Conservation (phyloP, 106 monocot genomes). For the Gastrodia elata region DNA sequence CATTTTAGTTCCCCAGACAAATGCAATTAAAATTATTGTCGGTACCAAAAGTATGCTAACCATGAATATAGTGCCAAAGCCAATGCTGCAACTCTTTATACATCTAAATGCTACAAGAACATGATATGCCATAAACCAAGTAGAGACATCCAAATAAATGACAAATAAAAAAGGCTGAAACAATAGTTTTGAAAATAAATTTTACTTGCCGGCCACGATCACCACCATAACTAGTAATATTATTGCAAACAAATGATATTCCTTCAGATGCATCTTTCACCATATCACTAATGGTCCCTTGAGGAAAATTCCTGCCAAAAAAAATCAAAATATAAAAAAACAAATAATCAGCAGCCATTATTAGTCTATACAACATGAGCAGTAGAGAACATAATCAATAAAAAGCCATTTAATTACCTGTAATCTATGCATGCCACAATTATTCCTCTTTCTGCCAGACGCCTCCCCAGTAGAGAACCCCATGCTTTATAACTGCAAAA, state of each 20-base stretch:
- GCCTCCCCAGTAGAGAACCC: conserved; percentile 65
- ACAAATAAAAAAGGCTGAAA: neutral
- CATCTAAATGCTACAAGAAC: neutral
- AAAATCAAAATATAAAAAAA: neutral
- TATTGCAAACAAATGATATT: conserved; percentile 89
- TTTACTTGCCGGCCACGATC: conserved; percentile 61
- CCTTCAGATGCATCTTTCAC: conserved; percentile 74
- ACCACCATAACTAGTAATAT: conserved; percentile 69
- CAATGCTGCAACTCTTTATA: neutral
- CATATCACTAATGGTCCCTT: conserved; percentile 76
- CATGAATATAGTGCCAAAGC: neutral
- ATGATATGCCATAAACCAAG: neutral
- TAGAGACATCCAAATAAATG: neutral
- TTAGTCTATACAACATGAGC: neutral
- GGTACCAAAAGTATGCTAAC: neutral
- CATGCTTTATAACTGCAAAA: conserved; percentile 70
- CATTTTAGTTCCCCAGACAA: neutral
- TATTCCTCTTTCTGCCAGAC: conserved; percentile 63
- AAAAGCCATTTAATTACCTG: conserved; percentile 28
- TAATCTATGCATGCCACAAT: conserved; percentile 82
- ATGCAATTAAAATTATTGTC: neutral
- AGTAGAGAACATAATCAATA: neutral
- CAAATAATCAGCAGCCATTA: neutral
- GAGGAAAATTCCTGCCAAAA: conserved; percentile 67
- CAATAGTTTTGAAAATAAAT: neutral